Evolutionary conservation across 2,329 filamentous ascomycete species (phyloP).

Genomic region (Talaromyces rugulosus): DNA sequence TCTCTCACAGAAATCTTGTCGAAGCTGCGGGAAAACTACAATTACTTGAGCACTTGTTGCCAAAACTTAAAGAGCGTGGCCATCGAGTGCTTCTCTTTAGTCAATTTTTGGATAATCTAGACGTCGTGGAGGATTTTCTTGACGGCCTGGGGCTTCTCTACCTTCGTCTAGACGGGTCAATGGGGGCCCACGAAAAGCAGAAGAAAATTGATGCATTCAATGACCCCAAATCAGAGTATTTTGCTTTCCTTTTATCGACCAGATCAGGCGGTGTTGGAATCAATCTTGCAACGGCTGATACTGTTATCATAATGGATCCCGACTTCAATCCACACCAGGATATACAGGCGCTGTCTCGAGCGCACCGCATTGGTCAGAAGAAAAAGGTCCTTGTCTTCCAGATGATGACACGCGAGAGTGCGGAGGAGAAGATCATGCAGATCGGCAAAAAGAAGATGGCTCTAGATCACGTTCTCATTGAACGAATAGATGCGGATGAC

Average conservation of each 20-base stretch:
- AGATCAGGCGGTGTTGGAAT: constrained; percentile 95
- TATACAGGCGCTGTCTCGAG: constrained; percentile 88
- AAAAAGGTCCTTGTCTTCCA: constrained; percentile 96
- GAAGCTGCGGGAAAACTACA: constrained; percentile 89
- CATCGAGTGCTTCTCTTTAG: constrained; percentile 94
- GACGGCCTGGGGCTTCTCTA: constrained; percentile 68
- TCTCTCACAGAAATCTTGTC: constrained; percentile 74
- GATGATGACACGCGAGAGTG: constrained; percentile 80
- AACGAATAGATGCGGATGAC: constrained; percentile 82
- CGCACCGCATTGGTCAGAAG: constrained; percentile 93
- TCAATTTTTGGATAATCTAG: constrained; percentile 82
- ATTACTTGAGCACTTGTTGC: constrained; percentile 77
- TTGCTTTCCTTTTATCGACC: constrained; percentile 89
- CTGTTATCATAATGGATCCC: constrained; percentile 93
- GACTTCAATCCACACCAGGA: constrained; percentile 99
- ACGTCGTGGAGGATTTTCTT: constrained; percentile 90
- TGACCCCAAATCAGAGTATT: constrained; percentile 72
- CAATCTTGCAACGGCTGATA: constrained; percentile 94
- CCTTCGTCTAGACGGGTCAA: constrained; percentile 78
- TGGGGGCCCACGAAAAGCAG: constrained; percentile 82
- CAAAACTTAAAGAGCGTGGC: constrained; percentile 77
- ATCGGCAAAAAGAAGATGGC: constrained; percentile 95
- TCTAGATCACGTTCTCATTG: constrained; percentile 89
- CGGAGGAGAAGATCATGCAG: constrained; percentile 94
- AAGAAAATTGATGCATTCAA: constrained; percentile 94